phyloP scores from a whole-genome alignment of 2,329 filamentous ascomycete genomes.

The Monosporascus sp. region DNA sequence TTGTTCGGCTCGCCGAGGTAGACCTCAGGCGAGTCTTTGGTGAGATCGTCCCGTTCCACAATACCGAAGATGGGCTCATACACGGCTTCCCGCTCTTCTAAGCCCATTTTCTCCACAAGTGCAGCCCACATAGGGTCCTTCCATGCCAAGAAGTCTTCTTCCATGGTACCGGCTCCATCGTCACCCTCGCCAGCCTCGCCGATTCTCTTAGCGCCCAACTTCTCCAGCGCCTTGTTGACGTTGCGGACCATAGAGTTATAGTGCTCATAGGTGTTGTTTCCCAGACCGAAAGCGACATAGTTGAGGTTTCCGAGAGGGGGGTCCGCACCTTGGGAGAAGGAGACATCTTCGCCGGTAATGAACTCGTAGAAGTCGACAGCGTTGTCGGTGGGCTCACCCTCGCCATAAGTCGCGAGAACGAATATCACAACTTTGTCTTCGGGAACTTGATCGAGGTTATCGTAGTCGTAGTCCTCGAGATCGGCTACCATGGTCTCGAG shows the following conservation, averaged over 20 bases:
- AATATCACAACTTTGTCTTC: conserved; percentile 92
- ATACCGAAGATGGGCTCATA: conserved; percentile 92
- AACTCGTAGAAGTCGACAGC: conserved; percentile 99
- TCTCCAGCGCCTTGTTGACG: conserved; percentile 73
- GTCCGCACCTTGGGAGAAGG: conserved; percentile 71
- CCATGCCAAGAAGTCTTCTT: conserved; percentile 98
- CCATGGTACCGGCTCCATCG: conserved; percentile 97
- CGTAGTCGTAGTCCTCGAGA: conserved; percentile 95
- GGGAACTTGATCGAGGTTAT: conserved; percentile 84
- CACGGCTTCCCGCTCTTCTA: conserved; percentile 92
- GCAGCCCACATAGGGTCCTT: conserved; percentile 98
- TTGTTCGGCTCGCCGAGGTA: conserved; percentile 96
- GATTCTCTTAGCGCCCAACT: conserved; percentile 77
- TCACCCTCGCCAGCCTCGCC: conserved; percentile 91
- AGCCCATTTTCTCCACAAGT: conserved; percentile 72
- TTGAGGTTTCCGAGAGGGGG: conserved; percentile 76
- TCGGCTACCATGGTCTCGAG: conserved; percentile 98
- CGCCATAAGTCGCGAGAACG: conserved; percentile 92
- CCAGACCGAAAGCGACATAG: conserved; percentile 91
- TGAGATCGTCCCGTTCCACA: conserved; percentile 67
- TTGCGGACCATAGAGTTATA: conserved; percentile 98
- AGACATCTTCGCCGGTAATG: conserved; percentile 72
- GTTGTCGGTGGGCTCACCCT: conserved; percentile 97
- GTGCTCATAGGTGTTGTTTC: conserved; percentile 99
- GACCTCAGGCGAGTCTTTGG: conserved; percentile 70